Base-by-base conservation (phyloP, 306 rosid species). In the Sicyos baderoa region DNA sequence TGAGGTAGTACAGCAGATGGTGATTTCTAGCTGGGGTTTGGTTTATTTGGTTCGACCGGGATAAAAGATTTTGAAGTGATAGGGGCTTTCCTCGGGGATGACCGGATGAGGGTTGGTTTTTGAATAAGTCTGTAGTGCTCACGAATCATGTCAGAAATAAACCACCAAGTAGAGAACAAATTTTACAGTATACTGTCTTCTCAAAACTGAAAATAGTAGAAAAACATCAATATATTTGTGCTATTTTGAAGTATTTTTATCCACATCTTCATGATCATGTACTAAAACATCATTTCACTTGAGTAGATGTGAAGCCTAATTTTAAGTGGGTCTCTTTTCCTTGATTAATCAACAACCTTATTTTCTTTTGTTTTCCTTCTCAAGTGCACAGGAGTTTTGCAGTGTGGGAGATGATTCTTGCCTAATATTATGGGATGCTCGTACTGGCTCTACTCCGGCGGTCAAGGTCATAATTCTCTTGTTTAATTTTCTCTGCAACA, bases 331-430 rank as follows among this genome's bases (percentile, higher is more conserved):
- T 63, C 25, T 63, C 69, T 18, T 63, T 63, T 42, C 69, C 52
- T 40, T 18, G 52, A 19, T 42, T 40, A 63, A 63, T 29, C 16
- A 70, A 25, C 23, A 53, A 17, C 49, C 12, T 8, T 21, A 23
- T 4, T 13, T 44, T 45, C 9, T 73, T 18, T 73, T 58, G 13
- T 49, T 60, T 59, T 2, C 59, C 61, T 62, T 48, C 76, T 61
- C 50, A 48, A 73, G 76, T 50, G 86, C 96, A 27, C 97, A 94
- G 95, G 99, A 94, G 80, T 94, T 94, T 79, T 94, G 99, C 80
- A 94, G 99, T 57, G 99, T 94, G 70, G 99, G 99, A 57, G 99
- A 94, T 58, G 99, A 94, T 80, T 86, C 99, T 53, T 86, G 99
- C 80, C 99, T 94, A 77, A 86, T 94, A 71, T 81, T 94, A 48